Base-by-base conservation (phyloP, 352 stramenopile species). In the Pythium plurisporium region DNA sequence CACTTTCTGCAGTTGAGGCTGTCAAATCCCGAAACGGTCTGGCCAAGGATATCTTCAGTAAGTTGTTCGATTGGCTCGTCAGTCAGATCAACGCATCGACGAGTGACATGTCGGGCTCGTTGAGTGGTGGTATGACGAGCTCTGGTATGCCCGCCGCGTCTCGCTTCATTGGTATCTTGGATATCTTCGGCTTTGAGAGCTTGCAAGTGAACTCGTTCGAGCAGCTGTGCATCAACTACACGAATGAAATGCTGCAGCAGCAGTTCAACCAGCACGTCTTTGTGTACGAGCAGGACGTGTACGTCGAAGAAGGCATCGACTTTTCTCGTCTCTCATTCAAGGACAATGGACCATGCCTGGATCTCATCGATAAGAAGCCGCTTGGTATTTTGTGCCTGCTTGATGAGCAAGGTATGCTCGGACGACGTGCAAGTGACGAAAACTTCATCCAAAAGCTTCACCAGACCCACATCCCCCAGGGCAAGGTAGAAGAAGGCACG, bases 111-210 rank as follows among this genome's bases (percentile, higher is more conserved):
- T 79, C 59, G 19, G 55, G 64, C 10, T 45, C 36, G 7, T 38
- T 11, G 3, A 60, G 62, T 5, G 57, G 62, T 4, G 61, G 34
- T 25, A 56, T 47, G 5, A 60, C 47, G 8, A 64, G 60, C 2
- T 58, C 56, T 9, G 59, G 57, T 8, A 52, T 56, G 31, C 62
- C 59, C 11, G 65, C 50, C 5, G 67, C 78, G 5, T 70, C 70
- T 23, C 87, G 82, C 42, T 94, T 97, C 54, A 98, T 98, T 71
- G 91, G 93, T 54, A 96, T 98, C 37, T 70, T 98, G 38, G 96
- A 99, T 74, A 98, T 99, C 45, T 99, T 98, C 69, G 95, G 96
- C 4, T 99, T 99, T 67, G 96, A 99, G 72, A 93, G 78, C 36
- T 85, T 98, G 51, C 77, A 97, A 60, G 72, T 87, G 27, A 96